phyloP scores from a whole-genome alignment of 1,284 basidiomycete species.

The Ustilago loliicola region DNA sequence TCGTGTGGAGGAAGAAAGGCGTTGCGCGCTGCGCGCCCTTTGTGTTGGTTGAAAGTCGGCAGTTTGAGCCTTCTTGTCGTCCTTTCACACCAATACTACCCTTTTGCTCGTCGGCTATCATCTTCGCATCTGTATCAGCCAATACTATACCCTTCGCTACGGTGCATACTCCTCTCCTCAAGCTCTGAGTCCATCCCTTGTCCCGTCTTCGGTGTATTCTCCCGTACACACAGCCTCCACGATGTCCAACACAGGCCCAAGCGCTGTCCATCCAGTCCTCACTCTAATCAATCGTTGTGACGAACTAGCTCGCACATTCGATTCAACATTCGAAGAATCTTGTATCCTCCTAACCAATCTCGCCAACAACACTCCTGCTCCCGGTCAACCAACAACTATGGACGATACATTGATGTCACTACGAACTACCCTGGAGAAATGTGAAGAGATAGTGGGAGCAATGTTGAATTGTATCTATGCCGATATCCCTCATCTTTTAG shows the following conservation, averaged over 20 bases:
- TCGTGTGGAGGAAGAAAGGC: constrained; percentile 1
- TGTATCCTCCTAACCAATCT: constrained; percentile 15
- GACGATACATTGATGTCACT: constrained; percentile 27
- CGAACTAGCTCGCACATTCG: constrained; percentile 30
- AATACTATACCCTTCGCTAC: too few species aligned
- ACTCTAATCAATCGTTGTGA: constrained; percentile 45
- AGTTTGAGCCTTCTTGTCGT: not conserved
- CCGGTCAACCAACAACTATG: not conserved
- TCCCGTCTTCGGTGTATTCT: not conserved
- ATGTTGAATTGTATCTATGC: constrained; percentile 36
- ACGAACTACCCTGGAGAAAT: constrained; percentile 20
- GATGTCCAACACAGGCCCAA: not conserved
- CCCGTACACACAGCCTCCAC: not conserved
- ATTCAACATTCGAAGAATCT: constrained; percentile 18
- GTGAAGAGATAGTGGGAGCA: constrained; percentile 20
- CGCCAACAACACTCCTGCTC: not conserved
- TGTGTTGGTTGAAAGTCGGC: not conserved
- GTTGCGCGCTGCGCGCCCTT: not conserved
- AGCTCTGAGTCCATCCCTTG: not conserved
- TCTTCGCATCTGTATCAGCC: not conserved
- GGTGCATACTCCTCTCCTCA: not conserved
- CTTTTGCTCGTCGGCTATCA: too few species aligned
- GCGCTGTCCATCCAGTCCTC: constrained; percentile 38
- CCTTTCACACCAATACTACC: not conserved
- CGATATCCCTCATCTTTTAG: constrained; percentile 50